Evolutionary conservation across 2,329 filamentous ascomycete species (phyloP).

Genomic region (Nemania serpens): DNA sequence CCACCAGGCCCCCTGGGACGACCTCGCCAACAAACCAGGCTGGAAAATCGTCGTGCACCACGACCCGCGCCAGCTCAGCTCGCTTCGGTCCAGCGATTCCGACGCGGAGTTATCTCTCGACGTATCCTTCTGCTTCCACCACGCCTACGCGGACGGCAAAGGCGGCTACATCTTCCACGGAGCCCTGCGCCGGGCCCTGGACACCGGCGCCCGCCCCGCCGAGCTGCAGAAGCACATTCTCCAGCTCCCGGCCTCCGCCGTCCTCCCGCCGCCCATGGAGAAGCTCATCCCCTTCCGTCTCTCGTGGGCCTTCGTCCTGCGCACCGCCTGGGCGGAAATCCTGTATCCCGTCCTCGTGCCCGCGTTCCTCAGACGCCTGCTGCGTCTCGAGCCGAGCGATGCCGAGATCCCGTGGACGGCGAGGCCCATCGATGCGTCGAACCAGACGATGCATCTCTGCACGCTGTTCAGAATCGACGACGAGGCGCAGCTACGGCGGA

Average conservation of each 20-base stretch:
- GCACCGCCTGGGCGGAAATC: slow-evolving; percentile 25
- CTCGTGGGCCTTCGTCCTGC: slow-evolving; percentile 29
- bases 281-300: slow-evolving; percentile 45
- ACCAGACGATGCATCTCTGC: slow-evolving; percentile 44
- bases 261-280: slow-evolving; percentile 48
- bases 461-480: slow-evolving; percentile 46
- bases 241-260: slow-evolving; percentile 38
- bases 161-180: slow-evolving; percentile 56
- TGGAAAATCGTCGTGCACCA: slow-evolving; percentile 53
- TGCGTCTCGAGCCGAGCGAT: slow-evolving; percentile 8
- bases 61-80: slow-evolving; percentile 23
- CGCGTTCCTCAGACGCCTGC: slow-evolving; percentile 40
- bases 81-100: slow-evolving; percentile 2
- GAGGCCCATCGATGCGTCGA: slow-evolving; percentile 42
- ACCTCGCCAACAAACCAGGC: slow-evolving; percentile 47
- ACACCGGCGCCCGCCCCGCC: slow-evolving; percentile 22
- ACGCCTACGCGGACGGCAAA: slow-evolving; percentile 57
- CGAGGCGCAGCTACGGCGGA: slow-evolving; percentile 32
- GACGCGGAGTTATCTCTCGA: slow-evolving; percentile 40
- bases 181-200: slow-evolving; percentile 50
- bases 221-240: slow-evolving; percentile 38
- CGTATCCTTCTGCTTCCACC: slow-evolving; percentile 56
- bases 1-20: slow-evolving; percentile 49
- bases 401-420: slow-evolving; percentile 47
- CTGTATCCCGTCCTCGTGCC: slow-evolving; percentile 48